These are phyloP conservation scores for Cystobasidium tubakii DNA, from an alignment of 768 basidiomycete genomes.

Conservation along the genomic window DNA sequence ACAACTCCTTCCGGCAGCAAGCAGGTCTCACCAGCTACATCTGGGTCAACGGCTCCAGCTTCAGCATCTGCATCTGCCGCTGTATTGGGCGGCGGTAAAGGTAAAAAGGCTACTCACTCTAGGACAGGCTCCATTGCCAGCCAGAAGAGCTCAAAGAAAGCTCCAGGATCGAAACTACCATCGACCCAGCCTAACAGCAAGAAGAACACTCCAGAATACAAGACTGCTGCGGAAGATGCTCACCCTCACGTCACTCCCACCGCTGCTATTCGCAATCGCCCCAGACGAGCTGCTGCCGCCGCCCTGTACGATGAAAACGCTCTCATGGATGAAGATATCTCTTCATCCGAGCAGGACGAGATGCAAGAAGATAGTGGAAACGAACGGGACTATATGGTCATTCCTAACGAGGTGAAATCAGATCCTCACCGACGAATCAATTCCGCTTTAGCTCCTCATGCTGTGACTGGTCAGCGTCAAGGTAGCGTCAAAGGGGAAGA, in stretches of 20 bases:
- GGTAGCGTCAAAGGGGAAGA: neutral
- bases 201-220: neutral
- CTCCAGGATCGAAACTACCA: neutral
- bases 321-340: constrained; percentile 4
- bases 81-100: neutral
- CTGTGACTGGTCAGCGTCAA: neutral
- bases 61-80: neutral
- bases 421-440: neutral
- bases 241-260: neutral
- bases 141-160: constrained; percentile 1
- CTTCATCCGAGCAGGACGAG: neutral
- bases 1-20: neutral
- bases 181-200: neutral
- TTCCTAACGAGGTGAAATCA: neutral
- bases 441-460: neutral
- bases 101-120: neutral
- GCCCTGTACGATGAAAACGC: constrained; percentile 2
- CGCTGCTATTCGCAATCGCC: neutral
- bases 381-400: neutral
- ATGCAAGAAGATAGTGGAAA: neutral
- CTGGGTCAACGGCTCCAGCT: neutral
- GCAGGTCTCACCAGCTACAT: neutral
- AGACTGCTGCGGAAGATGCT: neutral
- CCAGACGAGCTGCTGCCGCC: neutral
- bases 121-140: neutral